Conservation (phyloP, 805 yeast species). For the Cyberlindnera galapagoensis region DNA sequence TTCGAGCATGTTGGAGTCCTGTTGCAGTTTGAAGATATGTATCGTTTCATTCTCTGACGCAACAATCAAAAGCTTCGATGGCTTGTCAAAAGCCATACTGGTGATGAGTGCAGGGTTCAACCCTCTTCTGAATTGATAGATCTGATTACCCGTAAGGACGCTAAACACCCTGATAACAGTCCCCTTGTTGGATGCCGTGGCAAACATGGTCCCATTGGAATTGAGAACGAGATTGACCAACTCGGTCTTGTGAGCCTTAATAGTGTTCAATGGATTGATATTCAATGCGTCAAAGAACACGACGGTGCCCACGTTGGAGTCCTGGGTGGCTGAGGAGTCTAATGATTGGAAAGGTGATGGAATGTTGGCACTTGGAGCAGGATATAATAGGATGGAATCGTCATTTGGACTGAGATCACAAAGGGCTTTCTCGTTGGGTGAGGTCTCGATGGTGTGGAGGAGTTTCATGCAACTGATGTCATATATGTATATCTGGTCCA, state of each 20-base stretch:
- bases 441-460: constrained; percentile 59
- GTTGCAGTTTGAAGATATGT: constrained; percentile 53
- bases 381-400: constrained; percentile 47
- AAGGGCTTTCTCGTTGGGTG: constrained; percentile 34
- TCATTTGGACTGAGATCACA: constrained; percentile 33
- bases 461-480: constrained; percentile 88
- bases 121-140: constrained; percentile 77
- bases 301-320: constrained; percentile 29
- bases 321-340: background rate
- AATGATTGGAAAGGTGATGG: constrained; percentile 13
- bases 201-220: constrained; percentile 70
- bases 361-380: constrained; percentile 35
- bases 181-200: constrained; percentile 87
- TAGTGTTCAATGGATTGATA: constrained; percentile 68
- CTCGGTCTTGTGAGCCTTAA: constrained; percentile 81
- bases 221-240: constrained; percentile 64
- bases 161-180: constrained; percentile 82
- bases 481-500: constrained; percentile 80
- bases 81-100: constrained; percentile 45
- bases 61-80: constrained; percentile 45
- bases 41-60: constrained; percentile 60
- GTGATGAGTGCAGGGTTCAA: constrained; percentile 55
- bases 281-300: constrained; percentile 73
- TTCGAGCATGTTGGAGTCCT: no score
- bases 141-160: constrained; percentile 44